Conservation (phyloP, 176 grass and related monocot species). For the Hsuehochloa calcarea region DNA sequence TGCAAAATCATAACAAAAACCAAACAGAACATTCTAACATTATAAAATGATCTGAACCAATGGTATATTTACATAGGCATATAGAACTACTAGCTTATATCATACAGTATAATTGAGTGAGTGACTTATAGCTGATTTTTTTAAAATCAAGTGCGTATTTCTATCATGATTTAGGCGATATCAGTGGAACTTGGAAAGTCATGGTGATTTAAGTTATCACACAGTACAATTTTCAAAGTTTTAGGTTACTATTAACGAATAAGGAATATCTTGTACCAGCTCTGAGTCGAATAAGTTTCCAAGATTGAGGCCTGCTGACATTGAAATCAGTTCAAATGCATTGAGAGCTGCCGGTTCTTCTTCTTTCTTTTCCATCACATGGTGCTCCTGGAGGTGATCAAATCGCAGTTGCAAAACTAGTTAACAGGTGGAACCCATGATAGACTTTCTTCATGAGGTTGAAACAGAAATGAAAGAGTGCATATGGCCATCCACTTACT, state of each 20-base stretch:
- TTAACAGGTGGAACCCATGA: not conserved
- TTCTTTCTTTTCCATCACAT: conserved; percentile 86
- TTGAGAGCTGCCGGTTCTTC: conserved; percentile 88
- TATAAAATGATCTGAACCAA: not conserved
- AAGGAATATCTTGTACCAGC: conserved; percentile 40
- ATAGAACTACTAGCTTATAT: not conserved
- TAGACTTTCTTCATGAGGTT: not conserved
- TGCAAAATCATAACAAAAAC: not conserved
- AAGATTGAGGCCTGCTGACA: conserved; percentile 89
- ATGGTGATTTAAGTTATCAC: not conserved
- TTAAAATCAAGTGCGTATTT: not conserved
- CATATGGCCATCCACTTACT: conserved; percentile 47
- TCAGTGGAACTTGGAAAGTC: not conserved
- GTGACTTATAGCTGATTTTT: not conserved
- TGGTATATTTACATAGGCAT: not conserved
- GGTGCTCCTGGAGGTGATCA: conserved; percentile 52
- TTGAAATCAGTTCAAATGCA: conserved; percentile 94
- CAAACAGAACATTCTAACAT: not conserved
- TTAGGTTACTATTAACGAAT: not conserved
- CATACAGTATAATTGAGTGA: not conserved
- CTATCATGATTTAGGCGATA: not conserved
- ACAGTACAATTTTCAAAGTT: not conserved
- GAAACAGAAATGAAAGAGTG: not conserved
- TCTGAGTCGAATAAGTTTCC: conserved; percentile 89
- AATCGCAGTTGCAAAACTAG: conserved; percentile 4